These are phyloP conservation scores for Penicillium sp. DNA, from an alignment of 2,329 filamentous ascomycete genomes.

Conservation along the genomic window DNA sequence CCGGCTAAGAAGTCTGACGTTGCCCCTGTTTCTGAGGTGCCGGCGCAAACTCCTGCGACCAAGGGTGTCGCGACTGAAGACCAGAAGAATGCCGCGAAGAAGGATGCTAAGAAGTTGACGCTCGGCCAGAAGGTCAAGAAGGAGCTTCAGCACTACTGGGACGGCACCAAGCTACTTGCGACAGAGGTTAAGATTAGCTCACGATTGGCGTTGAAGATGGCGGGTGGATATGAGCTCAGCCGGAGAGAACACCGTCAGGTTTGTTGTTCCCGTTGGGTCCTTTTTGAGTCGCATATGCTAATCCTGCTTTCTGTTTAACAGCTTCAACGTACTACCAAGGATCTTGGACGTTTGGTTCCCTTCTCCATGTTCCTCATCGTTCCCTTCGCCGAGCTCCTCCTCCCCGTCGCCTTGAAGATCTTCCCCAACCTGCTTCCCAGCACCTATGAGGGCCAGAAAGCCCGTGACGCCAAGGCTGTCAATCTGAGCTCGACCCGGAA, in stretches of 20 bases:
- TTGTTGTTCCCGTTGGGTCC: conserved; percentile 13
- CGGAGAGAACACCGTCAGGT: conserved; percentile 87
- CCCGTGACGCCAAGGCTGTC: conserved; percentile 83
- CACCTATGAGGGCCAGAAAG: conserved; percentile 90
- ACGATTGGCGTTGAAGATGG: conserved; percentile 91
- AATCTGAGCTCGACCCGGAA: conserved; percentile 81
- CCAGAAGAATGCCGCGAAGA: conserved; percentile 60
- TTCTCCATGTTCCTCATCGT: conserved; percentile 98
- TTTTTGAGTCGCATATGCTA: conserved; percentile 4
- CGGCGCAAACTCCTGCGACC: conserved; percentile 61
- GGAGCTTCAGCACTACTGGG: conserved; percentile 93
- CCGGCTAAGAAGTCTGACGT: not conserved
- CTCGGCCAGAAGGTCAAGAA: conserved; percentile 92
- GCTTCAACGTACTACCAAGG: conserved; percentile 87
- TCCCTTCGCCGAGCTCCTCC: conserved; percentile 87
- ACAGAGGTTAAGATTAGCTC: conserved; percentile 93
- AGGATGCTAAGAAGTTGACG: conserved; percentile 82
- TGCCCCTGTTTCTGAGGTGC: conserved; percentile 45
- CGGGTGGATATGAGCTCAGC: conserved; percentile 92
- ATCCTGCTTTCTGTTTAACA: conserved; percentile 26
- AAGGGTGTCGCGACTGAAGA: conserved; percentile 53
- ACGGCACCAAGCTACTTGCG: conserved; percentile 91
- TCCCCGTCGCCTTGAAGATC: conserved; percentile 85
- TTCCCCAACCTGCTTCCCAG: conserved; percentile 98
- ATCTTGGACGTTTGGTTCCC: conserved; percentile 86